Evolutionary conservation across 108 stramenopile species (phyloP).

Genomic region (Discostella stelligeroides): DNA sequence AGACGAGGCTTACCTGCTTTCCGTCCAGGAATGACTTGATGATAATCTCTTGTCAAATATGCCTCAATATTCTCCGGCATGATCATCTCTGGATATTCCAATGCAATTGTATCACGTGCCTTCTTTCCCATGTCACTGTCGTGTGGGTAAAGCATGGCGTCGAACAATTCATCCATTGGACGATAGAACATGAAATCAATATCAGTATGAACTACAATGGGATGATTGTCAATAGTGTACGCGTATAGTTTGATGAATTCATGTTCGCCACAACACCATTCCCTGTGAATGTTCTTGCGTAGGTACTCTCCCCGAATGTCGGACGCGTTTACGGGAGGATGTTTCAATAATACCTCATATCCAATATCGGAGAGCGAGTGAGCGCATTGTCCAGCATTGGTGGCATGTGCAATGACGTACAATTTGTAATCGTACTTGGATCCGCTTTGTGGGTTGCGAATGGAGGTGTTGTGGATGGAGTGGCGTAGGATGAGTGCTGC

Average conservation of each 20-base stretch:
- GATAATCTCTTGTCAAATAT: conserved; percentile 70
- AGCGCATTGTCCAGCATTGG: conserved; percentile 27
- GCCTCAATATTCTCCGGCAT: conserved; percentile 68
- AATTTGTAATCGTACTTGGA: conserved; percentile 53
- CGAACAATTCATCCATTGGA: conserved; percentile 78
- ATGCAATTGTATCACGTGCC: conserved; percentile 44
- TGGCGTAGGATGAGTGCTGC: conserved; percentile 52
- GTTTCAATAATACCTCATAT: conserved; percentile 28
- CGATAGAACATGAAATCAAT: conserved; percentile 61
- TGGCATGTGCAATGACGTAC: conserved; percentile 47
- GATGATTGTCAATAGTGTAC: conserved; percentile 53
- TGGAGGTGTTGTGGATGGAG: conserved; percentile 45
- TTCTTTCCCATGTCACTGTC: conserved; percentile 35
- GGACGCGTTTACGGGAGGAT: conserved; percentile 32
- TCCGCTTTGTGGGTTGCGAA: conserved; percentile 22
- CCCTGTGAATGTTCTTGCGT: conserved; percentile 46
- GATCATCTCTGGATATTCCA: conserved; percentile 55
- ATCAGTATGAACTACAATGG: conserved; percentile 63
- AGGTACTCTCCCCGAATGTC: conserved; percentile 49
- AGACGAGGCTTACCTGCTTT: conserved; percentile 10
- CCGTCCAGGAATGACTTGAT: conserved; percentile 58
- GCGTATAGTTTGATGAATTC: conserved; percentile 74
- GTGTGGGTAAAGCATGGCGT: conserved; percentile 60
- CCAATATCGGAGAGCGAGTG: conserved; percentile 23
- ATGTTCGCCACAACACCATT: conserved; percentile 55